Conservation (phyloP, 371 early-diverging fungal genomes). For the Actinomortierella ambigua region DNA sequence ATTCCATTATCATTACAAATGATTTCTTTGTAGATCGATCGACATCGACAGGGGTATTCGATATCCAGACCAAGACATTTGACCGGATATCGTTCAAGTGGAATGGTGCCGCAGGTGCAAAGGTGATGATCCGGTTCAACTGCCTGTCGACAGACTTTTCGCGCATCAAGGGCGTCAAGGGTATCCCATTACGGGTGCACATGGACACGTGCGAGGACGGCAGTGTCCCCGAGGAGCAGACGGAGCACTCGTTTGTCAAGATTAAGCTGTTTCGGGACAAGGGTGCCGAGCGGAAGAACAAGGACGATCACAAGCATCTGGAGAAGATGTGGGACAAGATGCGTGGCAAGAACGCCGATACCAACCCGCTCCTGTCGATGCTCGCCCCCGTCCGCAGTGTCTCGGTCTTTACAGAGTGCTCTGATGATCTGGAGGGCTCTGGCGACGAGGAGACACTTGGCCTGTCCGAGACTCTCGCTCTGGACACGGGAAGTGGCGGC, state of each 20-base stretch:
- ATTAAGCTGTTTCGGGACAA: slow-evolving; percentile 77
- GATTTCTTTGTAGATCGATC: slow-evolving; percentile 44
- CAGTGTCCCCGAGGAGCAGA: not conserved
- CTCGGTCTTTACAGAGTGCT: slow-evolving; percentile 43
- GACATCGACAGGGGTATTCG: slow-evolving; percentile 54
- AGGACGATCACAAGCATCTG: slow-evolving; percentile 69
- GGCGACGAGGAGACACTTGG: slow-evolving; percentile 45
- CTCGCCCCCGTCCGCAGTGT: slow-evolving; percentile 41
- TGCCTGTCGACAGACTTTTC: slow-evolving; percentile 86
- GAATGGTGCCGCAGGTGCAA: slow-evolving; percentile 73
- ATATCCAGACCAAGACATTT: slow-evolving; percentile 64
- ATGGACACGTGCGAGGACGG: slow-evolving; percentile 49
- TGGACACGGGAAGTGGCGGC: slow-evolving; percentile 13
- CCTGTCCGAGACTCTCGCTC: slow-evolving; percentile 39
- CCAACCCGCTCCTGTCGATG: slow-evolving; percentile 27
- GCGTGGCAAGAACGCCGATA: slow-evolving; percentile 49
- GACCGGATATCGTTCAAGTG: slow-evolving; percentile 79
- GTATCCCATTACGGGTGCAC: slow-evolving; percentile 75
- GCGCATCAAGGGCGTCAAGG: slow-evolving; percentile 85
- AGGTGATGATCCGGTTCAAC: slow-evolving; percentile 74
- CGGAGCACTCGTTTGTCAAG: slow-evolving; percentile 61
- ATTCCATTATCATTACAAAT: too few relatives aligned
- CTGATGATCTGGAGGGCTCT: slow-evolving; percentile 34
- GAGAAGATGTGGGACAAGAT: slow-evolving; percentile 62
- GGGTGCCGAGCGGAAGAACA: slow-evolving; percentile 72